Conservation (phyloP, 2,329 filamentous ascomycete species). For the Elsinoe batatas region DNA sequence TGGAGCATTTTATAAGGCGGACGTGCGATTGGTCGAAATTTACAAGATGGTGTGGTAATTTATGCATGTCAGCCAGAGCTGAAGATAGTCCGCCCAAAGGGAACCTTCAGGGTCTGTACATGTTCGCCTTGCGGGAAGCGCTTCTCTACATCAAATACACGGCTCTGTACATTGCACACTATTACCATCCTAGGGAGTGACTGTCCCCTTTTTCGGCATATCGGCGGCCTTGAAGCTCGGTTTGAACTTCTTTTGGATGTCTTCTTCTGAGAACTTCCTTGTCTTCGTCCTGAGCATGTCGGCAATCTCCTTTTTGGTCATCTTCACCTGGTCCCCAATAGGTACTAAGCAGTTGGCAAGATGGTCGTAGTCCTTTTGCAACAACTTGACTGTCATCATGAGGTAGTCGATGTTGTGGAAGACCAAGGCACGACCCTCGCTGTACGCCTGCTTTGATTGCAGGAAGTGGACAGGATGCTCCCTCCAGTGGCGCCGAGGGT, state of each 20-base stretch:
- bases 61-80: too few relatives aligned
- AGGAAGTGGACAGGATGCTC: constrained; percentile 68
- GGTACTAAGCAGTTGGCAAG: constrained; percentile 64
- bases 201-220: too few relatives aligned
- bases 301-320: constrained; percentile 55
- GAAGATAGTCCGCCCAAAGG: too few relatives aligned
- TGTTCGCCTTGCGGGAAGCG: too few relatives aligned
- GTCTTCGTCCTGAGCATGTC: constrained; percentile 56
- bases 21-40: too few relatives aligned
- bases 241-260: constrained; percentile 50
- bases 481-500: constrained; percentile 70
- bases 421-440: constrained; percentile 57
- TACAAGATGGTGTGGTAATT: too few relatives aligned
- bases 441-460: constrained; percentile 57
- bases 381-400: constrained; percentile 58
- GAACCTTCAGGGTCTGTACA: too few relatives aligned
- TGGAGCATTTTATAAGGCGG: too few relatives aligned
- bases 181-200: too few relatives aligned
- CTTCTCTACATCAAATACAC: too few relatives aligned
- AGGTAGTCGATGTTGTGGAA: constrained; percentile 77
- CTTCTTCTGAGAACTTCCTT: constrained; percentile 54
- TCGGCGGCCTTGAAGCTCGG: too few relatives aligned
- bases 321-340: constrained; percentile 58
- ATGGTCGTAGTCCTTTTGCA: constrained; percentile 61
- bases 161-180: too few relatives aligned